Base-by-base conservation (phyloP, 2,329 filamentous ascomycete species). In the Colletotrichum lindemuthianum region DNA sequence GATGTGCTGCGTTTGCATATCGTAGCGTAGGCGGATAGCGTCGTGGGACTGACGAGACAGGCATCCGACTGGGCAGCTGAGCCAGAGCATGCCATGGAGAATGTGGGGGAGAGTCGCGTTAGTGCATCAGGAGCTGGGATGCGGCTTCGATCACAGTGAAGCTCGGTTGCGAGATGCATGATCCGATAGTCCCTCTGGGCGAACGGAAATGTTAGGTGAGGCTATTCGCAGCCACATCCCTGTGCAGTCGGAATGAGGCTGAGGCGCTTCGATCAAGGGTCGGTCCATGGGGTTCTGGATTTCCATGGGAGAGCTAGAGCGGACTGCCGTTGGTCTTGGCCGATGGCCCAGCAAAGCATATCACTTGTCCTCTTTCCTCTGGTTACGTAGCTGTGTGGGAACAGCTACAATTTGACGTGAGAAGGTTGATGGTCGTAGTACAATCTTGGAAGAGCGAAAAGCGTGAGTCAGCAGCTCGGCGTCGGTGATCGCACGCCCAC, bases 151-250 rank as follows among this genome's bases (percentile, higher is more conserved):
- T 43, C 34, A 41, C 11, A 45, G 16, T 33, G 51, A 47, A 15
- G 40, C 15, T n/a, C 15, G 59, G 59, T 34, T 47, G 59, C 58
- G 47, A 65, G 63, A 40, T 52, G 63, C 63, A 65, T 65, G 63
- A 65, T 65, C 58, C 63, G 59, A 36, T 56, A 36, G 63, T 48
- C 63, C 63, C 63, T 65, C 58, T 65, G 63, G 63, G 52, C 59
- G 63, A 65, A 65, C 52, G 63, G 63, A 65, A 36, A 48, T 52
- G 40, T 57, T 33, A 47, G 48, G 9, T 65, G 63, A 63, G 52
- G 58, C 63, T 63, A 63, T 65, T 65, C 52, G 63, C 59, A 65
- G 58, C 58, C 58, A 49, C 47, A n/a, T 49, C 63, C 59, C 41
- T 65, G 59, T 51, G 40, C 52, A 15, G 33, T 56, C 47, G 59